Evolutionary conservation across 1,284 basidiomycete species (phyloP), one percentile per base, ranked within the genome.

Genomic region (Ustilago sp.): DNA sequence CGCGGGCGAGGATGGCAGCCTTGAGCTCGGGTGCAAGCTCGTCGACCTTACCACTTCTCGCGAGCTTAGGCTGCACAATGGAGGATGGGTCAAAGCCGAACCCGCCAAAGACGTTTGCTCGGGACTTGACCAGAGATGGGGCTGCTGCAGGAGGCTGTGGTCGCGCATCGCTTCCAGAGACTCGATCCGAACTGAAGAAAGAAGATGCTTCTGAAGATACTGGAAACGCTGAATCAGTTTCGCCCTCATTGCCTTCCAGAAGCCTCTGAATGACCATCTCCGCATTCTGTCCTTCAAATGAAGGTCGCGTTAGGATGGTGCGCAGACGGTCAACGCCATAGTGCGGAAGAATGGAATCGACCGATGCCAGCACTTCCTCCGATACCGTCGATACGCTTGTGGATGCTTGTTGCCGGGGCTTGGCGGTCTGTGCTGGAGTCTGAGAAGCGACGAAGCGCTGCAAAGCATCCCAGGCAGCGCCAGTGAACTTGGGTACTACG

Each of bases 41-140:
- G 19, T 68, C 74, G 28, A 74, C 70, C 12, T 50, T 54, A 1
- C 53, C 63, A 15, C 45, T 62, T 6, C 73, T 35, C 1, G 51
- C 13, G 19, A 55, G 58, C 34, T 64, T 66, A 32, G 63, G 63
- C 23, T 62, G 60, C 0, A 66, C 61, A 39, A 67, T 71, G n/a
- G 62, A 36, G 2, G 73, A 59, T 13, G 64, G 58, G 39, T 70
- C 74, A 19, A 70, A 68, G 51, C 38, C 68, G 36, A 67, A 70
- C 17, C 65, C 63, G 43, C 71, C 77, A 45, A 79, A 79, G 28
- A 79, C 47, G 38, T 79, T 79, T 39, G 77, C 74, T 35, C 77
- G 55, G 6, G 69, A 68, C 38, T 66, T 68, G 56, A 77, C 69
- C 15, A 68, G 51, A 4, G 73, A 75, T 19, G 58, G 43, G 43